Evolutionary conservation across 805 yeast species (phyloP), one percentile per base, ranked within the genome.

Genomic region (Lachancea quebecensis): DNA sequence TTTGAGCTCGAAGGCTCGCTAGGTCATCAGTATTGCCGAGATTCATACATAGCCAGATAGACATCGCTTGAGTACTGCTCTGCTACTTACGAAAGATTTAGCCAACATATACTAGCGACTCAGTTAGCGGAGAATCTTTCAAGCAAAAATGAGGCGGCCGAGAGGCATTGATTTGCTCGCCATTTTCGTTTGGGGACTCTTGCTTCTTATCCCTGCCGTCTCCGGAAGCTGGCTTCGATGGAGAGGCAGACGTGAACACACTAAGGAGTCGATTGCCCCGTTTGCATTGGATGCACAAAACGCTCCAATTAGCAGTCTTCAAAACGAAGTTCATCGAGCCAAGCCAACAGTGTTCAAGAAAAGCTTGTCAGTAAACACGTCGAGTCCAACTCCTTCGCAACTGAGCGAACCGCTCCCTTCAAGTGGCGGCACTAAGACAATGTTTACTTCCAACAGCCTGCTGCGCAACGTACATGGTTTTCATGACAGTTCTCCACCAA

Each of bases 291-390:
- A 14, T 4, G 33, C 18, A 30, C 36, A 41, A 29, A 35, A 41
- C 28, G 11, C 35, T 16, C 9, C 28, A 4, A 35, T 35, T 9
- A 36, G 21, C 18, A 42, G 35, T 5, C 11, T 43, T 12, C 36
- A 38, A 27, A 12, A 18, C 2, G 46, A 38, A 27, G 42, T 43
- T 10, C 41, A 43, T 35, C 33, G 35, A 15, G 46, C 46, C 10
- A 32, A 34, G 33, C 46, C 46, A 11, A 43, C 42, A 3, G 35
- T 35, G 10, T 43, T 42, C 25, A 15, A 38, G 15, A 42, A 38
- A 34, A 31, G 33, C 9, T 29, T 30, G 14, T 30, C 30, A 25
- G 34, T 10, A 33, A 15, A 18, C 28, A 15, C 27, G 15, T 10
- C 11, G 9, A 17, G 7, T 18, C 28, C 18, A 21, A 5, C 12